Base-by-base conservation (phyloP, 1,139 yeast species). In the Kurtzmaniella quercitrusa region DNA sequence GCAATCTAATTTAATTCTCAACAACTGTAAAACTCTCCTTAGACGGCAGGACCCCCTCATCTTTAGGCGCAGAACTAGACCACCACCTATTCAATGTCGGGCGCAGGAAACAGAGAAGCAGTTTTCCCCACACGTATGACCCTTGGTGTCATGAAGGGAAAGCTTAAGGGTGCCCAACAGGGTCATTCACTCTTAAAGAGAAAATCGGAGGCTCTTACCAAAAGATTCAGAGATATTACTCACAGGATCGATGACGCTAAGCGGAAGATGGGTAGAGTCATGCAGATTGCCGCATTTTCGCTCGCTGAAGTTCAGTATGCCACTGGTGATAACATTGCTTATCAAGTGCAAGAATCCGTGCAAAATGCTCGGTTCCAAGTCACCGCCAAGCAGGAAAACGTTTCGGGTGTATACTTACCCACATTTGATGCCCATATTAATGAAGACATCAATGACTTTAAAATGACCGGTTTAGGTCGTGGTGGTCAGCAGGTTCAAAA, bases 51-150 rank as follows among this genome's bases (percentile, higher is more conserved):
- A 21, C 23, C 23, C 23, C 23, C 23, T 21, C 6, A 21, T 9
- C 23, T 21, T 9, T 9, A 21, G 8, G 23, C 8, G 23, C 9
- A 7, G 6, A 26, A 6, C n/a, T 5, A 26, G 30, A 26, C 30
- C n/a, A 26, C 4, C 9, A 3, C 5, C 26, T 22, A 23, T 12
- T 18, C n/a, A 15, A 71, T 72, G 78, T 71, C 77, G 21, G 76
- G 76, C 19, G 71, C 74, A 28, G 74, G 76, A 45, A 68, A 71
- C 55, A 83, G 94, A 74, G 94, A 85, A 59, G 88, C 82, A 60
- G 94, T 91, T 44, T 91, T 91, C 66, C 96, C 98, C 36, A 91
- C 98, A 39, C 89, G 97, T 67, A 89, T 91, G 98, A 91, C 98
- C 48, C 78, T 93, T 55, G 93, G 96, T 40, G 66, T 88, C 50